A percentile compares a stretch with the other conserved stretches of the same genome.
Evolutionary conservation across 352 stramenopile genomes (phyloP).

Genomic region (Globisporangium emineosum): DNA sequence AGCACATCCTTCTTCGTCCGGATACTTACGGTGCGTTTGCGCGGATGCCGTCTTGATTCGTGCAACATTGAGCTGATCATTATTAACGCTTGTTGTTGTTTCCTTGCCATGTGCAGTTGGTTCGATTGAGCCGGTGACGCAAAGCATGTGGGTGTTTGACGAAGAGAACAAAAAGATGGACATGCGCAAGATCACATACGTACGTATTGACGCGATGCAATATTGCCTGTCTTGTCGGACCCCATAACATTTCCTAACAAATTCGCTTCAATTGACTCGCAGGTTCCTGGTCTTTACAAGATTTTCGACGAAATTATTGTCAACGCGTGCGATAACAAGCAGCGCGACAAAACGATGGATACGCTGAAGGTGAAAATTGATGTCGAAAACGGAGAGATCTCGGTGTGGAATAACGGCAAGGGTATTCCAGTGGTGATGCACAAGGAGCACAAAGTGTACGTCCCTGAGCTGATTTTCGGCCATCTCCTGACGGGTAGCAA

Average conservation of each 20-base stretch:
- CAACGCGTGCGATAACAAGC: constrained; percentile 99
- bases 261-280: background rate
- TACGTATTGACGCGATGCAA: constrained; percentile 16
- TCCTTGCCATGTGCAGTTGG: constrained; percentile 66
- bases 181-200: constrained; percentile 91
- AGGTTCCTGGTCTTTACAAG: constrained; percentile 96
- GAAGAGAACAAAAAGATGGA: constrained; percentile 90
- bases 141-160: constrained; percentile 93
- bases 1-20: constrained; percentile 97
- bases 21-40: constrained; percentile 93
- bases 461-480: constrained; percentile 98
- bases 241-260: background rate
- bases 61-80: background rate
- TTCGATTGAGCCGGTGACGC: constrained; percentile 91
- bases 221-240: background rate
- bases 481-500: constrained; percentile 98
- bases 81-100: background rate
- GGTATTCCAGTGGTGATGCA: constrained; percentile 97
- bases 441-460: constrained; percentile 96
- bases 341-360: constrained; percentile 96
- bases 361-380: constrained; percentile 94
- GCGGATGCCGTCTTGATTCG: background rate
- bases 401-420: constrained; percentile 97
- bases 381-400: constrained; percentile 90
- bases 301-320: constrained; percentile 99